Conservation (phyloP, 2,329 filamentous ascomycete species). For the Venturia oleaginea region DNA sequence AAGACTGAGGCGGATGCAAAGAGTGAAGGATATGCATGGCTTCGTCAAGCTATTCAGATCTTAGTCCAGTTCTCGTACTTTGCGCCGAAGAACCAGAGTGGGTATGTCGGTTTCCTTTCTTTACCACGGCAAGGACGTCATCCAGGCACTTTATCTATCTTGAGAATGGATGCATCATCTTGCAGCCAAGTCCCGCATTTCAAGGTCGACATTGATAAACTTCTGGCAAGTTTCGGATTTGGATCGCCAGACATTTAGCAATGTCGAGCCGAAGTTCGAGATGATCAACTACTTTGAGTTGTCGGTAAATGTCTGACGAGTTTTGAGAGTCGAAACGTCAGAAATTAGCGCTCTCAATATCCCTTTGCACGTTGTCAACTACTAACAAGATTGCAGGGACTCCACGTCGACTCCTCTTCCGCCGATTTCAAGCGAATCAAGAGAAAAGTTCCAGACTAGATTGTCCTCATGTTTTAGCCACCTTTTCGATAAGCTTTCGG, state of each 20-base stretch:
- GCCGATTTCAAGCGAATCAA: constrained; percentile 36
- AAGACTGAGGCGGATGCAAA: constrained; percentile 22
- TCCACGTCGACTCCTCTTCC: constrained; percentile 27
- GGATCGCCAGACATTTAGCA: background rate
- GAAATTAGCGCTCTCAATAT: background rate
- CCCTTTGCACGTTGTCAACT: background rate
- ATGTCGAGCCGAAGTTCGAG: background rate
- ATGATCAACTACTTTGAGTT: background rate
- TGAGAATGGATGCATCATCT: background rate
- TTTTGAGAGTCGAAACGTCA: background rate
- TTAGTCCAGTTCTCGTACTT: constrained; percentile 45
- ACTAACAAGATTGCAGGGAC: background rate
- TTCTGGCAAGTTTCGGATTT: background rate
- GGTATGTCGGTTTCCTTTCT: background rate
- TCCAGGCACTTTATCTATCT: background rate
- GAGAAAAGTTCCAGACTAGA: constrained; percentile 44
- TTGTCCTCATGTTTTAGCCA: constrained; percentile 47
- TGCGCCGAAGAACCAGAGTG: constrained; percentile 22
- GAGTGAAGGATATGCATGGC: constrained; percentile 31
- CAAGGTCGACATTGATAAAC: background rate
- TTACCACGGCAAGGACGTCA: too few species aligned
- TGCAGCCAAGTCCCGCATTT: too few species aligned
- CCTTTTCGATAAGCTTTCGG: constrained; percentile 27
- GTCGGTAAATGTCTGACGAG: background rate
- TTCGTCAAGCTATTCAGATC: constrained; percentile 36